A percentile compares a stretch with the other conserved stretches of the same genome.
phyloP scores from a whole-genome alignment of 1,284 basidiomycete species.

The Leccinum angustisporum region DNA sequence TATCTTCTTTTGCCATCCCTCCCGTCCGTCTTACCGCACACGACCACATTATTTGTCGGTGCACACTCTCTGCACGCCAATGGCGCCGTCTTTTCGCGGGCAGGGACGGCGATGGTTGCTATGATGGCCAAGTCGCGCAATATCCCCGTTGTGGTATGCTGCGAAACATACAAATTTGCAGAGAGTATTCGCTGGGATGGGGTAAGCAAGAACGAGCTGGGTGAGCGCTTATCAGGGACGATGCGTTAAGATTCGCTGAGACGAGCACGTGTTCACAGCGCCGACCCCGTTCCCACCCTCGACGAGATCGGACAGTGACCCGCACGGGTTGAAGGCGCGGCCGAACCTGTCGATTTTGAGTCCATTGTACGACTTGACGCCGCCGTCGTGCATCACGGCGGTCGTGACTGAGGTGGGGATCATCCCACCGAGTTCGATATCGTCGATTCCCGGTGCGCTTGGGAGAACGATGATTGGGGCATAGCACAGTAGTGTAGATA shows the following conservation, averaged over 20 bases:
- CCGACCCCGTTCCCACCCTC: conserved; percentile 31
- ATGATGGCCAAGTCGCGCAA: conserved; percentile 92
- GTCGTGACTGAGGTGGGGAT: conserved; percentile 94
- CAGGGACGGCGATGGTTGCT: conserved; percentile 93
- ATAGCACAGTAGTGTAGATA: conserved; percentile 9
- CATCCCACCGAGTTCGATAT: conserved; percentile 84
- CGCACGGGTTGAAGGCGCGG: conserved; percentile 15
- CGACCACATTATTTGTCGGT: conserved; percentile 86
- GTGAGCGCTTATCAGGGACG: conserved; percentile 39
- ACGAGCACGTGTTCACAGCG: conserved; percentile 11
- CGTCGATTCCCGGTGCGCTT: conserved; percentile 74
- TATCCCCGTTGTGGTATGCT: conserved; percentile 94
- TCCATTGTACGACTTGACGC: conserved; percentile 90
- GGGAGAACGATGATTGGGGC: conserved; percentile 40
- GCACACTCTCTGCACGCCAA: conserved; percentile 95
- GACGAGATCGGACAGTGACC: conserved; percentile 14
- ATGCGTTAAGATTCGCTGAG: conserved; percentile 9
- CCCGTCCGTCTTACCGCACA: conserved; percentile 77
- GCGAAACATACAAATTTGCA: conserved; percentile 98
- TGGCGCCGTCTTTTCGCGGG: conserved; percentile 91
- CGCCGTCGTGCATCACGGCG: conserved; percentile 87
- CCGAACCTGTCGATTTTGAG: conserved; percentile 73
- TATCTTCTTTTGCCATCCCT: conserved; percentile 92
- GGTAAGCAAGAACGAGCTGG: conserved; percentile 95
- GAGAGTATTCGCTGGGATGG: conserved; percentile 93